Base-by-base conservation (phyloP, 2,329 filamentous ascomycete genomes). In the Scedosporium apiospermum region DNA sequence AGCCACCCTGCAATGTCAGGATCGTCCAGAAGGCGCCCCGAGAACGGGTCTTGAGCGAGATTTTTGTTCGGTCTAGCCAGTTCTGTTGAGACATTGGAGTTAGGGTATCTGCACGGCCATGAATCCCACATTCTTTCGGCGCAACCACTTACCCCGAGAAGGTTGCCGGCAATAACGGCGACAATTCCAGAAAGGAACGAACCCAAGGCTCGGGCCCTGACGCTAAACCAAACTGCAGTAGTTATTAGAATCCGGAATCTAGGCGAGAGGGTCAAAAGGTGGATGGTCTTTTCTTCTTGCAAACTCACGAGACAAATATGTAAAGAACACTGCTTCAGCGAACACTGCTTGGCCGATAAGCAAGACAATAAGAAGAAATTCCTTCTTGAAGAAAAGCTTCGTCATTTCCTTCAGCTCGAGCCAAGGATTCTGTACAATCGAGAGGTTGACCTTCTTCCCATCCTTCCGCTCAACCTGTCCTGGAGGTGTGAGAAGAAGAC, bases 281-380 rank as follows among this genome's bases (percentile, higher is more conserved):
- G 12, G n/a, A 38, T 1, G 16, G 9, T n/a, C 2, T 6, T 63
- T 38, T 38, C 23, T 38, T 6, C 10, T 38, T 38, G 34, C 34
- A 18, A 26, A 71, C 74, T 67, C 61, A 76, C 78, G 65, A 7
- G 79, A 77, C 6, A 87, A 75, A 64, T 87, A 91, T 0, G 88
- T 90, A 71, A 87, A 90, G 72, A 87, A 89, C 0, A 91, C 87
- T 0, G 88, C 85, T 70, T 91, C 88, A 0, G 86, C 76, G 69
- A 88, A 91, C 0, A 89, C 88, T 0, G 85, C 85, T 66, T 90
- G 86, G 1, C 85, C 85, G 46, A 91, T 90, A 65, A 88, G 83
- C 0, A 87, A 79, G 3, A 90, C 12, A 1, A 90, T 78, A 0
- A 90, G 75, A 1, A 91, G 72, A 63, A 89, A 90, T 34, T 81